Percentiles rank a stretch among this genome's conserved stretches.
Conservation (phyloP, 2,329 filamentous ascomycete species). For the Colletotrichum phormii region DNA sequence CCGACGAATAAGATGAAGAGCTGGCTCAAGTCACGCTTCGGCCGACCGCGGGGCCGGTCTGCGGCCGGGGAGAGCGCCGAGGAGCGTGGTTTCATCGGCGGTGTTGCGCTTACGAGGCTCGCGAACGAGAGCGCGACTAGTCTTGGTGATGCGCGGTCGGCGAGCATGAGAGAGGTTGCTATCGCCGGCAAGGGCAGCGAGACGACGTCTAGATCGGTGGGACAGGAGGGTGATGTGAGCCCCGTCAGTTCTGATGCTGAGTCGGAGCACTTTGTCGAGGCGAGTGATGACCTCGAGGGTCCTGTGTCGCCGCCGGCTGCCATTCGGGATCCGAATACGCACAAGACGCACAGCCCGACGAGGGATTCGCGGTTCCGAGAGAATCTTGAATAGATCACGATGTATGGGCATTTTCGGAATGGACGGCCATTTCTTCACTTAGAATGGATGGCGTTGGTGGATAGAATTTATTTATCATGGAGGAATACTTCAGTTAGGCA, state of each 20-base stretch:
- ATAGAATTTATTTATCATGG: not conserved
- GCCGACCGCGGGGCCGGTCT: slow-evolving; percentile 53
- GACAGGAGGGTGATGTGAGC: slow-evolving; percentile 49
- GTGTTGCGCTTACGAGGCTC: slow-evolving; percentile 55
- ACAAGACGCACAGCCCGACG: slow-evolving; percentile 62
- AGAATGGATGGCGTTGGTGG: not conserved
- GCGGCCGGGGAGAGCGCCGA: slow-evolving; percentile 48
- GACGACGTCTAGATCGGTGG: slow-evolving; percentile 34
- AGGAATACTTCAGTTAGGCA: not conserved
- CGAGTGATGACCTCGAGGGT: slow-evolving; percentile 43
- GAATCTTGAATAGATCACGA: slow-evolving; percentile 54
- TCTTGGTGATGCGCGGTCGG: slow-evolving; percentile 53
- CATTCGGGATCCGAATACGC: slow-evolving; percentile 46
- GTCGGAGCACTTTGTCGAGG: slow-evolving; percentile 58
- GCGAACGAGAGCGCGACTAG: slow-evolving; percentile 59
- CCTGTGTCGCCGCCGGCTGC: slow-evolving; percentile 52
- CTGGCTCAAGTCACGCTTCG: slow-evolving; percentile 68
- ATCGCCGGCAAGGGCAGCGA: slow-evolving; percentile 52
- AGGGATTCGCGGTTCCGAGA: slow-evolving; percentile 71
- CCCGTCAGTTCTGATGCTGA: slow-evolving; percentile 46
- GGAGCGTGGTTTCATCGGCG: slow-evolving; percentile 61
- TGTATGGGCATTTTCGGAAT: not conserved
- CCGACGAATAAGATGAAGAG: slow-evolving; percentile 57
- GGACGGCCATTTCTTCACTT: not conserved
- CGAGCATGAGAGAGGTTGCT: slow-evolving; percentile 60